These are phyloP conservation scores for Ganoderma boninense DNA, from an alignment of 1,284 basidiomycete genomes.

Conservation along the genomic window DNA sequence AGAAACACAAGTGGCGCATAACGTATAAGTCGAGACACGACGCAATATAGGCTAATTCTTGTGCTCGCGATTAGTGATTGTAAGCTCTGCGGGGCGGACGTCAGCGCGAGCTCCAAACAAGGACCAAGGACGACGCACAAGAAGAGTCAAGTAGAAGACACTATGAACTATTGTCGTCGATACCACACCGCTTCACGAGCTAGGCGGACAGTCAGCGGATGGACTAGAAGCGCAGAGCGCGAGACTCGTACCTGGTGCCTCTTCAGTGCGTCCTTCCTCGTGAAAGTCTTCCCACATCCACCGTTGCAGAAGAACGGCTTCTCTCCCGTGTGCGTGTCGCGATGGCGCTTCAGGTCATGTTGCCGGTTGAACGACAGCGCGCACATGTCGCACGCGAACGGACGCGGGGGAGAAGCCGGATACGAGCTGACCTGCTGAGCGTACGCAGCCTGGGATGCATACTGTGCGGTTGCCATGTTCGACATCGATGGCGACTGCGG, in stretches of 20 bases:
- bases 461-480: slow-evolving; percentile 39
- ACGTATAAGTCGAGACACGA: slow-evolving; percentile 34
- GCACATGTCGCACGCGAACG: slow-evolving; percentile 81
- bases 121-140: slow-evolving; percentile 21
- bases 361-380: slow-evolving; percentile 84
- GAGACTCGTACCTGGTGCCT: slow-evolving; percentile 68
- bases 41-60: slow-evolving; percentile 32
- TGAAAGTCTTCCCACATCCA: slow-evolving; percentile 84
- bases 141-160: slow-evolving; percentile 24
- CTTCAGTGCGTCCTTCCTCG: slow-evolving; percentile 83
- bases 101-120: slow-evolving; percentile 16
- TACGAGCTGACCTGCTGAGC: slow-evolving; percentile 48
- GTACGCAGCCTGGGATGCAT: slow-evolving; percentile 39
- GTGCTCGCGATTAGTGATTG: slow-evolving; percentile 36
- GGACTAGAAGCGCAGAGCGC: slow-evolving; percentile 5
- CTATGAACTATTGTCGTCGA: slow-evolving; percentile 62
- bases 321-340: slow-evolving; percentile 83
- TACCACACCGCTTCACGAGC: slow-evolving; percentile 82
- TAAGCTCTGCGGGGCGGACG: slow-evolving; percentile 28
- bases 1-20: slow-evolving; percentile 31
- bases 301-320: slow-evolving; percentile 84
- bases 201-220: slow-evolving; percentile 41
- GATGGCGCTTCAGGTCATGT: slow-evolving; percentile 82
- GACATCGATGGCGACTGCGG: slow-evolving; percentile 35
- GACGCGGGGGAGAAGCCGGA: slow-evolving; percentile 70